Percentiles rank a stretch among this genome's conserved stretches.
These are phyloP conservation scores for Mucor ambiguus DNA, from an alignment of 371 early-diverging fungal genomes.

Conservation along the genomic window DNA sequence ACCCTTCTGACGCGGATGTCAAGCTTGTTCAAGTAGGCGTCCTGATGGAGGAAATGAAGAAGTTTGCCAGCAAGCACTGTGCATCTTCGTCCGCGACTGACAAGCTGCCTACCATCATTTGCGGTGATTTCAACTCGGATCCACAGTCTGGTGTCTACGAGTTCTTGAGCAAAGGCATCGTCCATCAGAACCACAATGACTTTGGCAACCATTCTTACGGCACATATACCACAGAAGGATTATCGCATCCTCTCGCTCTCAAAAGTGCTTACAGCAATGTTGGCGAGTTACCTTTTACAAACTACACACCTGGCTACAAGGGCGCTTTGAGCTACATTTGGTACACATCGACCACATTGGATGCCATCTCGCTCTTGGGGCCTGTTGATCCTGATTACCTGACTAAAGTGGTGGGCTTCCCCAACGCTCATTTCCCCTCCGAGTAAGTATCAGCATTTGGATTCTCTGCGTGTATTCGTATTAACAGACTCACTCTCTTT, in stretches of 20 bases:
- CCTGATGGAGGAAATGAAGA: conserved; percentile 89
- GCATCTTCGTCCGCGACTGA: conserved; percentile 31
- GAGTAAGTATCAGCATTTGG: conserved; percentile 62
- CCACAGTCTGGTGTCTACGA: conserved; percentile 94
- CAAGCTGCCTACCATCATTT: conserved; percentile 72
- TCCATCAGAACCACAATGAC: conserved; percentile 84
- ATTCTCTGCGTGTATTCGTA: background rate
- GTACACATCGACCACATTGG: conserved; percentile 79
- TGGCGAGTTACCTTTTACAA: conserved; percentile 90
- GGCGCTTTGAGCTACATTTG: conserved; percentile 99
- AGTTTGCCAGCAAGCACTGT: conserved; percentile 52
- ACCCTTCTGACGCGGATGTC: conserved; percentile 93
- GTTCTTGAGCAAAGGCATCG: conserved; percentile 70
- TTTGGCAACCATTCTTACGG: conserved; percentile 84
- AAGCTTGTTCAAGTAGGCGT: conserved; percentile 98
- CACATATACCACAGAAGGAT: conserved; percentile 82
- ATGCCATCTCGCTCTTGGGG: conserved; percentile 84
- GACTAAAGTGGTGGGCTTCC: conserved; percentile 88
- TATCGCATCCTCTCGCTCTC: conserved; percentile 79
- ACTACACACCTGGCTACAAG: conserved; percentile 89
- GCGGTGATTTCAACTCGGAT: conserved; percentile 98
- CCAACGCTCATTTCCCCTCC: conserved; percentile 92
- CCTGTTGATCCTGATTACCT: conserved; percentile 86
- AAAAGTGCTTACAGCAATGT: conserved; percentile 83
- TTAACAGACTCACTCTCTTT: conserved; percentile 6